Conservation (phyloP, 306 rosid genomes). For the Castanea crenata region DNA sequence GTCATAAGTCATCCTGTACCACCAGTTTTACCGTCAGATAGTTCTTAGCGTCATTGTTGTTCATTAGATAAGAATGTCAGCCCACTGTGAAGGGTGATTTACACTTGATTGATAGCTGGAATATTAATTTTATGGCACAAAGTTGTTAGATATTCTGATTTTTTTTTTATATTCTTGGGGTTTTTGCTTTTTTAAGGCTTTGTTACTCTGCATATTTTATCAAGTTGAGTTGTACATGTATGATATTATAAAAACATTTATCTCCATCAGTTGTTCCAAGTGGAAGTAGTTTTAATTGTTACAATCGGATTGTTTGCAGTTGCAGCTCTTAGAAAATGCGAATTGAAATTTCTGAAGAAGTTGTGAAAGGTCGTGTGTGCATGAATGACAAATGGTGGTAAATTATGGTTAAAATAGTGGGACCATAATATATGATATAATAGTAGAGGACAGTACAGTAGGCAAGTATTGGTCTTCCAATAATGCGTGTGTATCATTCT, state of each 20-base stretch:
- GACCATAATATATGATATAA: too few relatives aligned
- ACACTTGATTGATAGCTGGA: not conserved
- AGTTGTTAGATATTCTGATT: not conserved
- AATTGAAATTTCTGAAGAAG: too few relatives aligned
- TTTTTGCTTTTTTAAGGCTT: not conserved
- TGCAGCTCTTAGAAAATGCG: too few relatives aligned
- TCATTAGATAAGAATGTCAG: not conserved
- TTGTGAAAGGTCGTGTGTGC: too few relatives aligned
- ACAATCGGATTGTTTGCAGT: too few relatives aligned
- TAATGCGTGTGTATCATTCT: too few relatives aligned
- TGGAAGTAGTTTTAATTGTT: too few relatives aligned
- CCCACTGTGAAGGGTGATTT: not conserved
- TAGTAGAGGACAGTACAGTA: too few relatives aligned
- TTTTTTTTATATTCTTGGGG: not conserved
- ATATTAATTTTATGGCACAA: not conserved
- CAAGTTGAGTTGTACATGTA: not conserved
- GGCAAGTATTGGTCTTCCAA: too few relatives aligned
- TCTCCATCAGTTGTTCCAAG: not conserved
- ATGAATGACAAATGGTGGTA: too few relatives aligned
- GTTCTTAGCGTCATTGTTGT: not conserved
- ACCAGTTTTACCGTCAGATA: not conserved
- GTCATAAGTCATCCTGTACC: not conserved
- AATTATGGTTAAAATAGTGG: too few relatives aligned
- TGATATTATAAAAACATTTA: not conserved
- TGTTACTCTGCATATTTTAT: not conserved